Evolutionary conservation across 2,329 filamentous ascomycete species (phyloP).

Genomic region (Tricladium varicosporioides): DNA sequence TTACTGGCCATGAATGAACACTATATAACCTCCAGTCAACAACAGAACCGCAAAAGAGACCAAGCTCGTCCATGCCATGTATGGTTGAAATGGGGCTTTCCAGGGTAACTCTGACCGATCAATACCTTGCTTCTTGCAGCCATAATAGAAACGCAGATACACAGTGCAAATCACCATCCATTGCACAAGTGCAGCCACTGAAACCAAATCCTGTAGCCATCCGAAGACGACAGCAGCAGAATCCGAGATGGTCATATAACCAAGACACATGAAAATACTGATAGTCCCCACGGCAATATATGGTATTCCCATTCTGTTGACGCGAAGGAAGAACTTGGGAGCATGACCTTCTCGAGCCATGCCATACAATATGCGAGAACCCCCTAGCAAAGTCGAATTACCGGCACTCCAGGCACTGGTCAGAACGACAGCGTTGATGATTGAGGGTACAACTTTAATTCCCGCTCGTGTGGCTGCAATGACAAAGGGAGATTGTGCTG

Average conservation of each 20-base stretch:
- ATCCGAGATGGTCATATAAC: slow-evolving; percentile 64
- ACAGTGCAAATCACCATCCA: slow-evolving; percentile 61
- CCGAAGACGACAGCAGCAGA: slow-evolving; percentile 60
- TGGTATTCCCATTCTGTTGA: slow-evolving; percentile 54
- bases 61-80: slow-evolving; percentile 52
- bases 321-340: slow-evolving; percentile 51
- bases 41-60: slow-evolving; percentile 50
- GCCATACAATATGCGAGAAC: slow-evolving; percentile 57
- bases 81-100: slow-evolving; percentile 53
- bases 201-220: slow-evolving; percentile 64
- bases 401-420: slow-evolving; percentile 69
- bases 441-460: slow-evolving; percentile 64
- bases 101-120: slow-evolving; percentile 52
- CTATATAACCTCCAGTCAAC: slow-evolving; percentile 61
- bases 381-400: slow-evolving; percentile 60
- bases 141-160: slow-evolving; percentile 55
- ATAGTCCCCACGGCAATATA: slow-evolving; percentile 57
- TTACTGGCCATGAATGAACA: slow-evolving; percentile 55
- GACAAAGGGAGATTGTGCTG: slow-evolving; percentile 62
- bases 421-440: slow-evolving; percentile 76
- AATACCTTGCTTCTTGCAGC: slow-evolving; percentile 55
- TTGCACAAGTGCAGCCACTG: slow-evolving; percentile 61
- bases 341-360: slow-evolving; percentile 57
- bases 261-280: slow-evolving; percentile 59
- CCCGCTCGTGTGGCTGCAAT: slow-evolving; percentile 69